Base-by-base conservation (phyloP, 2,329 filamentous ascomycete genomes). In the Hypoxylon sp. region DNA sequence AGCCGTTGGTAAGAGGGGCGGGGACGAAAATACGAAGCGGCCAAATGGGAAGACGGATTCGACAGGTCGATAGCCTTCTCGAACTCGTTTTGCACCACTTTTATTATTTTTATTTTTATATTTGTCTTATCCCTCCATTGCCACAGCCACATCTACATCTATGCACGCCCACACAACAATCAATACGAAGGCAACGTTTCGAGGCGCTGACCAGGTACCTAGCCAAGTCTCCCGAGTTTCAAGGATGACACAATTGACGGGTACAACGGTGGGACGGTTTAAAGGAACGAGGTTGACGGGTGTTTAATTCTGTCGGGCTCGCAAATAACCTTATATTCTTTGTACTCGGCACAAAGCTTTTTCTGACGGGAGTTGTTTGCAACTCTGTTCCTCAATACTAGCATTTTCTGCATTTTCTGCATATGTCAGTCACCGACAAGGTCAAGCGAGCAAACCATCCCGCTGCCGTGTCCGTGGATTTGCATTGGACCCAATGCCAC, bases 11-110 rank as follows among this genome's bases (percentile, higher is more conserved):
- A 25, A 51, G 55, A 55, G 5, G 30, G 30, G 56, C 60, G 60
- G 60, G 51, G 60, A 48, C 30, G 5, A 30, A 32, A 73, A 74
- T 74, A 74, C 72, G 72, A 74, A 72, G 72, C 54, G 70, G 68
- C 67, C 63, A 70, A 71, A 70, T 68, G 64, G 68, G 60, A 55
- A n/a, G 19, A 41, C 48, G 55, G 39, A 45, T 45, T 57, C 51
- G 34, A 57, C 52, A 50, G 39, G 61, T 67, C 61, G 45, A 69
- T 61, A 64, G 61, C 65, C 68, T 70, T 70, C 68, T 70, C 57
- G 63, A 70, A 61, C 58, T 43, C 52, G 43, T 41, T 34, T 54
- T 47, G 68, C 25, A 61, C 65, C 65, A 70, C 68, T 70, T 67
- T 67, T 63, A 58, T 63, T 63, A 57, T 61, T 41, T 32, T 50